These are phyloP conservation scores for Dactylorhiza incarnata DNA, from an alignment of 106 monocot species.

Conservation along the genomic window DNA sequence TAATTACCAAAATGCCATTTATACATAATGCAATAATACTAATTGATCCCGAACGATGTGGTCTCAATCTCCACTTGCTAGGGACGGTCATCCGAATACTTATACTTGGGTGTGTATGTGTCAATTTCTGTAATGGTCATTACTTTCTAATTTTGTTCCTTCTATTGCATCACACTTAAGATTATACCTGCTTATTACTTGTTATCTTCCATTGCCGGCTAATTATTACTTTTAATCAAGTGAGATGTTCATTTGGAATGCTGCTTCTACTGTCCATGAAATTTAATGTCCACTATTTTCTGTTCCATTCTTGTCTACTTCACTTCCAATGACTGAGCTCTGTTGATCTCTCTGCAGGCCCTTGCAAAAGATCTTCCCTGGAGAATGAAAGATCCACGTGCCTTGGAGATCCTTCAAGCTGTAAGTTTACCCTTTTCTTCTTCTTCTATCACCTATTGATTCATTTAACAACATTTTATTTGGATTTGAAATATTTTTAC, in stretches of 20 bases:
- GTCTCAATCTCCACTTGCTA: no score
- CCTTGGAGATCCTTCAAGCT: constrained; percentile 79
- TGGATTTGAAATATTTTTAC: background rate
- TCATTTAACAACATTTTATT: background rate
- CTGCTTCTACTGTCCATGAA: background rate
- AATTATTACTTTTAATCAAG: background rate
- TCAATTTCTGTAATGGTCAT: background rate
- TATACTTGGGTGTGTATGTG: no score
- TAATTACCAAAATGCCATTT: no score
- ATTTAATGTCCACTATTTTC: background rate
- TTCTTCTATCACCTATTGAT: background rate
- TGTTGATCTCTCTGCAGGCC: constrained; percentile 31
- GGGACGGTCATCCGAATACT: no score
- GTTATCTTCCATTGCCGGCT: background rate
- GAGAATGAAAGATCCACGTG: constrained; percentile 69
- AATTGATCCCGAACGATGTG: no score
- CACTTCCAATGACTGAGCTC: background rate
- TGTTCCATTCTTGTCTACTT: background rate
- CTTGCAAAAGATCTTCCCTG: constrained; percentile 88
- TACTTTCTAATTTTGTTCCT: background rate
- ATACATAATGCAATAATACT: no score
- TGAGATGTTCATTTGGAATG: background rate
- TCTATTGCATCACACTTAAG: background rate
- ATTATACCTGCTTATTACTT: background rate
- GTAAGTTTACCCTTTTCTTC: constrained; percentile 22